Evolutionary conservation across 495 filamentous ascomycete genomes (phyloP).

Genomic region (Hyaloscypha bicolor): DNA sequence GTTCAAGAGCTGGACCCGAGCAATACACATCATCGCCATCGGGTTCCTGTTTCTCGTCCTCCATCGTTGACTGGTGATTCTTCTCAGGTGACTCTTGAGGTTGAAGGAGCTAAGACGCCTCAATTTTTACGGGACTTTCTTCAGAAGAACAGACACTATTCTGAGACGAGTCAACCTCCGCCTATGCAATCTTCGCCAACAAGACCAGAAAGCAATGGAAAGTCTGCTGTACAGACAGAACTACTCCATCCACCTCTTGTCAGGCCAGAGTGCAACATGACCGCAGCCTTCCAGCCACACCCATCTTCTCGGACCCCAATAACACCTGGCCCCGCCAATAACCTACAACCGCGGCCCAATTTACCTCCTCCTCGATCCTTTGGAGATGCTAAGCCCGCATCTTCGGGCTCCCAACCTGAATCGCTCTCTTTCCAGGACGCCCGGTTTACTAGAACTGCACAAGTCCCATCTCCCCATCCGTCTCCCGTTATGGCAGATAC

Average conservation of each 20-base stretch:
- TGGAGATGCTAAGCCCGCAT: not conserved
- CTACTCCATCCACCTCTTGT: not conserved
- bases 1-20: not conserved
- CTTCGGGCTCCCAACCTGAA: not conserved
- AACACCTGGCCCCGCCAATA: not conserved
- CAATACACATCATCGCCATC: not conserved
- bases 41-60: not conserved
- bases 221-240: not conserved
- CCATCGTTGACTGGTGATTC: not conserved
- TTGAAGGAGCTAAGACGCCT: not conserved
- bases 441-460: not conserved
- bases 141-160: too few species aligned
- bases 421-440: not conserved
- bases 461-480: not conserved
- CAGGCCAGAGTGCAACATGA: not conserved
- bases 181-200: not conserved
- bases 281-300: not conserved
- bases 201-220: not conserved
- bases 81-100: not conserved
- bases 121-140: not conserved
- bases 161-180: not conserved
- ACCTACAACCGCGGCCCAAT: not conserved
- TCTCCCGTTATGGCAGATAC: not conserved
- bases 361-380: not conserved
- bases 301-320: not conserved